Base-by-base conservation (phyloP, 148 eudicot species). In the Polygonum aviculare region DNA sequence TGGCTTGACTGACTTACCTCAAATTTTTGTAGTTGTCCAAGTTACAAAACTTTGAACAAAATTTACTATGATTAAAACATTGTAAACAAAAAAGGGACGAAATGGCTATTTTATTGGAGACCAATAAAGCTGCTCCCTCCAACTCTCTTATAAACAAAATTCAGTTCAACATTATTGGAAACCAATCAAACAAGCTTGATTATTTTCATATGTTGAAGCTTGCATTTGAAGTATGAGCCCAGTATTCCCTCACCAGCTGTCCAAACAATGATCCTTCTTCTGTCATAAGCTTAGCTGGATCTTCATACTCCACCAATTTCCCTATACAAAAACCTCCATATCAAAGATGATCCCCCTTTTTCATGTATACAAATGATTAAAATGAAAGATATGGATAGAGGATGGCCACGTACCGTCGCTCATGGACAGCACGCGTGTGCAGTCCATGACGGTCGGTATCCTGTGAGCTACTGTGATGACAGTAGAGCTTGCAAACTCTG, bases 401-500 rank as follows among this genome's bases (percentile, higher is more conserved):
- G 9, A 8, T 8, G 12, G 1, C 22, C 22, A 3, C 22, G 0
- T 22, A 59, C 67, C 91, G 50, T 88, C 89, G 15, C 84, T 83
- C 26, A 88, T 49, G 33, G 80, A 84, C 50, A 88, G 84, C 69
- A 88, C 86, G 79, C 69, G 83, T 11, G 85, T 84, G 85, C 89
- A 84, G 62, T 88, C 87, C 81, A 86, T 79, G 38, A 88, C 91
- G 36, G 87, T 88, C 14, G 87, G 89, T 78, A 86, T 86, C 52
- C 91, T 86, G 62, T 88, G 91, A 11, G 91, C 88, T 40, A 88
- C 88, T 57, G 91, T 88, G 38, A 88, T 81, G 0, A 88, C 87
- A 7, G 91, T 88, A 76, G 87, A 82, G 69, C 81, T 79, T 14
- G 62, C 77, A 54, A 88, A 88, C 74, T 88, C 87, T 81, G 82